Evolutionary conservation across 192 early-diverging fungal genomes (phyloP).

Genomic region (Mortierella hygrophila): DNA sequence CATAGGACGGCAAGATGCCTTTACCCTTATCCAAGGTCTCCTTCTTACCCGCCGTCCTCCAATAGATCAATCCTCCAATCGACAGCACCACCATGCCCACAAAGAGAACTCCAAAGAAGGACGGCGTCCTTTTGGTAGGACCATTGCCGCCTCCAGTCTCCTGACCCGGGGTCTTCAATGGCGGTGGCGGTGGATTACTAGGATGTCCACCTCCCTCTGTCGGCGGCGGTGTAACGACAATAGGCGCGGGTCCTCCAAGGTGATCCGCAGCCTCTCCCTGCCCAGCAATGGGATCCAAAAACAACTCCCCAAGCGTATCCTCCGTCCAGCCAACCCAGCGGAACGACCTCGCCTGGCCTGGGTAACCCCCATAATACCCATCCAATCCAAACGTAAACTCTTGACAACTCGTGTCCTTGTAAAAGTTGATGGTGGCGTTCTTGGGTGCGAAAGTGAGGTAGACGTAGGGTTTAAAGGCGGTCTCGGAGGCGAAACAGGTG

Average conservation of each 20-base stretch:
- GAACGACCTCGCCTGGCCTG: slow-evolving; percentile 31
- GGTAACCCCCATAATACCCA: slow-evolving; percentile 32
- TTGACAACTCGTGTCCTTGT: slow-evolving; percentile 24
- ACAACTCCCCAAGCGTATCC: slow-evolving; percentile 17
- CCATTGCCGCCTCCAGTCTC: not conserved
- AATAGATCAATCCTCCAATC: slow-evolving; percentile 35
- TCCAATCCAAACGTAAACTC: slow-evolving; percentile 31
- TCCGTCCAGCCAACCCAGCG: slow-evolving; percentile 52
- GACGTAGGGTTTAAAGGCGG: slow-evolving; percentile 3
- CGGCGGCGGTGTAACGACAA: not conserved
- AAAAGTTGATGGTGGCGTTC: slow-evolving; percentile 55
- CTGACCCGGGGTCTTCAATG: not conserved
- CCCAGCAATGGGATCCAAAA: slow-evolving; percentile 22
- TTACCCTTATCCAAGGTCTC: slow-evolving; percentile 22
- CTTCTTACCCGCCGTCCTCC: slow-evolving; percentile 30
- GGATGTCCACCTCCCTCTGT: slow-evolving; percentile 6
- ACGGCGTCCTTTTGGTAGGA: not conserved
- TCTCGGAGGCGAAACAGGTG: slow-evolving; percentile 27
- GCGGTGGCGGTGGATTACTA: not conserved
- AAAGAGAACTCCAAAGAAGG: slow-evolving; percentile 40
- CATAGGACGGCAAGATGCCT: slow-evolving; percentile 22
- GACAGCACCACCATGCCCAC: slow-evolving; percentile 17
- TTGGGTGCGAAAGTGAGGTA: slow-evolving; percentile 40
- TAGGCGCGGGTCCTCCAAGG: slow-evolving; percentile 3
- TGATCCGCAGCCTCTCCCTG: slow-evolving; percentile 22